phyloP scores from a whole-genome alignment of 345 rosid species.

The Odontarrhena argentea region DNA sequence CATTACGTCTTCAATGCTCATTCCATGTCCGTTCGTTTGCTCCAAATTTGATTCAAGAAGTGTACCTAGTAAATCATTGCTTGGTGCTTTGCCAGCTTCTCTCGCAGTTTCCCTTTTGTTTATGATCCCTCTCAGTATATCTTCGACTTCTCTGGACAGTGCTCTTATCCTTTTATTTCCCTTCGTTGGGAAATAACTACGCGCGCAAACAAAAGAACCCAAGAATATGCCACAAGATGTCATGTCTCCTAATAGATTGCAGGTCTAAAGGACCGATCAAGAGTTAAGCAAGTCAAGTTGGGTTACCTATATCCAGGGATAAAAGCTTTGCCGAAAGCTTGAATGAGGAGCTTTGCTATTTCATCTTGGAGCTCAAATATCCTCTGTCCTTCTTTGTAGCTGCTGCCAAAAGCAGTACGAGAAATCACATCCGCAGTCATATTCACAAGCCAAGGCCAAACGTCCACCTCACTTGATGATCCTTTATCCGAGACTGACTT shows the following conservation, averaged over 20 bases:
- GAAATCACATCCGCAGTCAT: constrained; percentile 46
- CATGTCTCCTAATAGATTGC: neutral
- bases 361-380: constrained; percentile 41
- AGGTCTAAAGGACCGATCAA: neutral
- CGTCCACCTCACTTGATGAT: constrained; percentile 40
- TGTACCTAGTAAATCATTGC: constrained; percentile 46
- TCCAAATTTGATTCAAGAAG: constrained; percentile 37
- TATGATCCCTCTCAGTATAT: constrained; percentile 33
- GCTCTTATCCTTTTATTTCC: constrained; percentile 32
- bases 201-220: neutral
- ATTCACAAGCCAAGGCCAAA: constrained; percentile 39
- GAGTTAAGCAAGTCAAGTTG: neutral
- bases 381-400: constrained; percentile 40
- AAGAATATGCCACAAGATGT: neutral
- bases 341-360: constrained; percentile 18
- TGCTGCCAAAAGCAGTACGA: constrained; percentile 46
- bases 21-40: constrained; percentile 34
- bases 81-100: constrained; percentile 33
- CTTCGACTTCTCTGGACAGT: constrained; percentile 18
- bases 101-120: constrained; percentile 35
- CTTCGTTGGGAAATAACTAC: constrained; percentile 46
- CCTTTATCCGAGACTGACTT: constrained; percentile 22
- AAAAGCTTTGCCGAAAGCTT: constrained; percentile 1
- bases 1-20: constrained; percentile 52
- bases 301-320: constrained; percentile 34